Conservation (phyloP, 2,329 filamentous ascomycete species). For the Talaromyces marneffei region DNA sequence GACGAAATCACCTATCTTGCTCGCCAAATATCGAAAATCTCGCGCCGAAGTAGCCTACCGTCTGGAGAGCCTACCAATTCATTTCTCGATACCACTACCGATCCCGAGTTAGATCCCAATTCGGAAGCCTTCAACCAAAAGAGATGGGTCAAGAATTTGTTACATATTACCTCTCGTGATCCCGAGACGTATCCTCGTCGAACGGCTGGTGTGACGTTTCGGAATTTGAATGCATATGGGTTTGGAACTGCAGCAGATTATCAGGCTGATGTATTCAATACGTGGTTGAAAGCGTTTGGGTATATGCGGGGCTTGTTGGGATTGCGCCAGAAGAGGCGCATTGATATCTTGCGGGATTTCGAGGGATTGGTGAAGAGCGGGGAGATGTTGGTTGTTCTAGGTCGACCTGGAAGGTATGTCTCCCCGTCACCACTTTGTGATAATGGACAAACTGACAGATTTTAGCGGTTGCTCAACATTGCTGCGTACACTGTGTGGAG, state of each 20-base stretch:
- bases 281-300: constrained; percentile 30
- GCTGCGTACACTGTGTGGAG: constrained; percentile 73
- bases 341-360: constrained; percentile 60
- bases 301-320: constrained; percentile 29
- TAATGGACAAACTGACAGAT: background rate
- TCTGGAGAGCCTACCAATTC: constrained; percentile 26
- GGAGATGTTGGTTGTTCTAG: constrained; percentile 55
- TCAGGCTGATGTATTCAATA: constrained; percentile 40
- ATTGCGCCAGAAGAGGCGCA: constrained; percentile 39
- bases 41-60: constrained; percentile 4
- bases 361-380: constrained; percentile 57
- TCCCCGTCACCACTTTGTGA: too few relatives aligned
- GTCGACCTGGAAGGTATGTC: constrained; percentile 37
- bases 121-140: constrained; percentile 40
- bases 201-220: constrained; percentile 39
- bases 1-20: constrained; percentile 14
- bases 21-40: constrained; percentile 14
- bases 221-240: constrained; percentile 42
- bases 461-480: constrained; percentile 63
- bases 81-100: constrained; percentile 28
- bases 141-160: constrained; percentile 41
- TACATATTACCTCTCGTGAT: constrained; percentile 29
- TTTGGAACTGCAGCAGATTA: constrained; percentile 40
- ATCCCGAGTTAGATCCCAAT: constrained; percentile 39
- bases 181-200: constrained; percentile 30